Conservation (phyloP, 768 basidiomycete species). For the Phylloporus scabripes region DNA sequence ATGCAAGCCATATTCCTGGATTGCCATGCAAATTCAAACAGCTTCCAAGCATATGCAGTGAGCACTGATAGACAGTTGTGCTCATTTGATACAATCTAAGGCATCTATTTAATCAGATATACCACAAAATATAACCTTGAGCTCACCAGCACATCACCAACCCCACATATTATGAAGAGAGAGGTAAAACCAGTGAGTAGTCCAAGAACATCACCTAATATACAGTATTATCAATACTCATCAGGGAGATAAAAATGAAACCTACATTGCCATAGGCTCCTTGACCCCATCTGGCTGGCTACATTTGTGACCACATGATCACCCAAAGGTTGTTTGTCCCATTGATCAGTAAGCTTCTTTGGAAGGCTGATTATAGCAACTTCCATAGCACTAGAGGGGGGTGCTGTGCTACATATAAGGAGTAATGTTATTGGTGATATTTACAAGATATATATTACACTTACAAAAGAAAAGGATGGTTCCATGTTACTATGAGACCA, state of each 20-base stretch:
- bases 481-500: background rate
- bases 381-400: background rate
- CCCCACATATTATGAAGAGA: background rate
- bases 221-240: background rate
- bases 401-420: background rate
- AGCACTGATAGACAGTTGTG: background rate
- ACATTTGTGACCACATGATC: background rate
- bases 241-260: background rate
- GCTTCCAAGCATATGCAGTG: background rate
- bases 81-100: background rate
- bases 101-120: background rate
- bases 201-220: background rate
- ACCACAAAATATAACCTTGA: background rate
- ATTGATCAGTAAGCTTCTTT: background rate
- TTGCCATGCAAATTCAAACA: background rate
- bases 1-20: background rate
- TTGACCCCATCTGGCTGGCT: background rate
- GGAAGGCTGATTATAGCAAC: background rate
- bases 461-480: background rate
- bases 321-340: background rate
- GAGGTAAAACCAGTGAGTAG: background rate
- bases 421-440: background rate
- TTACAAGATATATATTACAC: background rate
- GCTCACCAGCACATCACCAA: background rate
- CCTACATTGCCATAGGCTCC: background rate